These are phyloP conservation scores for Backusella luteola DNA, from an alignment of 192 early-diverging fungal species.

Conservation along the genomic window DNA sequence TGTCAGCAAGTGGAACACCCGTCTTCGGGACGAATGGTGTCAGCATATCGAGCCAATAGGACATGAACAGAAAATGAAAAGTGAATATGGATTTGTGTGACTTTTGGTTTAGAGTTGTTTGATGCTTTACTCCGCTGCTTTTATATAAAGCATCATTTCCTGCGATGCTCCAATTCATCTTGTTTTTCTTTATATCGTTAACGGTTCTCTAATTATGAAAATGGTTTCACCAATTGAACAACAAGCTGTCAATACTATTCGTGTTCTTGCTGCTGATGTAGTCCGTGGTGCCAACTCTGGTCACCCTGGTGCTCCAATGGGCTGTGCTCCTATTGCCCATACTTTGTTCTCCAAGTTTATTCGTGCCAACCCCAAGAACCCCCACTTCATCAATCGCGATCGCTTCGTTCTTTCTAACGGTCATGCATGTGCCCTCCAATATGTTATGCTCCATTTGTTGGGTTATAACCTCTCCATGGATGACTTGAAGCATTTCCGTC, in stretches of 20 bases:
- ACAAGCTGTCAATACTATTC: constrained; percentile 84
- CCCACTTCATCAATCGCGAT: constrained; percentile 92
- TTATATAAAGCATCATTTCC: not conserved
- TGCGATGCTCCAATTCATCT: not conserved
- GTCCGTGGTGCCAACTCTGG: constrained; percentile 89
- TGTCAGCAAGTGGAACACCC: not conserved
- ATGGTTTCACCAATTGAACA: constrained; percentile 49
- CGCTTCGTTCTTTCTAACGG: constrained; percentile 98
- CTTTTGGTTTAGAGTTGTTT: not conserved
- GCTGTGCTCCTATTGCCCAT: constrained; percentile 93
- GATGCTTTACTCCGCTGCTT: not conserved
- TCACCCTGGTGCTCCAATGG: constrained; percentile 98
- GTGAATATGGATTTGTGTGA: not conserved
- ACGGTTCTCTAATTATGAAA: not conserved
- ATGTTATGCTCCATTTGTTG: constrained; percentile 83
- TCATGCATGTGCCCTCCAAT: constrained; percentile 93
- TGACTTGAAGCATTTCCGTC: constrained; percentile 91
- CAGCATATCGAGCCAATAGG: not conserved
- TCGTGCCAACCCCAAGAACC: constrained; percentile 83
- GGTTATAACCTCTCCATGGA: constrained; percentile 88
- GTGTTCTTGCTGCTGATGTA: constrained; percentile 84
- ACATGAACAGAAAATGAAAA: not conserved
- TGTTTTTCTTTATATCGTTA: constrained; percentile 7
- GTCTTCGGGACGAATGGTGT: not conserved
- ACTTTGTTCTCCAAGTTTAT: constrained; percentile 85